Conservation (phyloP, 257 asterid genomes). For the Jaltomata sinuosa region DNA sequence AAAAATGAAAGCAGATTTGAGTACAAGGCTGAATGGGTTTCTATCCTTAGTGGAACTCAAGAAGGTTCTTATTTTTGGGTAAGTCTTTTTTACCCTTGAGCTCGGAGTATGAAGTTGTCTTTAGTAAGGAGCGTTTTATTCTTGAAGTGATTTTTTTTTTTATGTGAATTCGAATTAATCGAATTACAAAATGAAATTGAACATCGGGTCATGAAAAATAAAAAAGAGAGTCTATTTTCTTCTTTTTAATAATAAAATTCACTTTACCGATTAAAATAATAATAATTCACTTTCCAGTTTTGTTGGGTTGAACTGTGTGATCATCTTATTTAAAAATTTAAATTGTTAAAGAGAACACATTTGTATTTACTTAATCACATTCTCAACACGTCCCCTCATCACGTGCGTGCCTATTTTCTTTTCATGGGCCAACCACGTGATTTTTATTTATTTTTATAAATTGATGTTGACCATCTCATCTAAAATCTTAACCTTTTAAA, state of each 20-base stretch:
- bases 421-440: no score
- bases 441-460: no score
- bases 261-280: background rate
- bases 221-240: background rate
- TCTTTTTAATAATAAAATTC: no score
- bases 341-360: background rate
- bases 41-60: background rate
- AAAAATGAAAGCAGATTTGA: background rate
- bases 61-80: background rate
- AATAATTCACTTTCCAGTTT: background rate
- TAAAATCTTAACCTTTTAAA: background rate
- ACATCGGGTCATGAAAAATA: background rate
- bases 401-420: no score
- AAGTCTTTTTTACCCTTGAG: background rate
- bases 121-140: background rate
- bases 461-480: no score
- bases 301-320: background rate
- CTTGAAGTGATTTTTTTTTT: fast-evolving
- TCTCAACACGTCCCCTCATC: no score
- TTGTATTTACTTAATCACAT: background rate
- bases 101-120: background rate
- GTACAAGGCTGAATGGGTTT: background rate
- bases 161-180: background rate
- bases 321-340: no score
- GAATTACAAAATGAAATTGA: background rate